Evolutionary conservation across 192 early-diverging fungal species (phyloP), one percentile per base, ranked within the genome.

Genomic region (Backusella mclennaniae): DNA sequence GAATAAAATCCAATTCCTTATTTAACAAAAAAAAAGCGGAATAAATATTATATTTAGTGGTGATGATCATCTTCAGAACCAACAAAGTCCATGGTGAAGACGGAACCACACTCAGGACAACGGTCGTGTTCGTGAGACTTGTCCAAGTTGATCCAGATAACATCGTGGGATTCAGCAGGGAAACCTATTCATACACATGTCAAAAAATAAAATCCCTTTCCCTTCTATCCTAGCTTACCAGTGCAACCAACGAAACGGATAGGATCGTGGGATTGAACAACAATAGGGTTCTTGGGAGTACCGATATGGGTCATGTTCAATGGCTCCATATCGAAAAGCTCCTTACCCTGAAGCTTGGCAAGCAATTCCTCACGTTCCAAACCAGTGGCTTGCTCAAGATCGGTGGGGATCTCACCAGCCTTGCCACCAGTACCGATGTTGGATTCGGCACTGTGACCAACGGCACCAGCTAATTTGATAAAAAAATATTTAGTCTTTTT

Each of bases 41-140:
- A 69, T 12, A n/a, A 23, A 36, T 39, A n/a, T 26, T 7, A 31
- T 41, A 7, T 63, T 63, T 80, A 80, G 74, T 84, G 83, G 73
- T 81, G 83, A 53, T 77, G 75, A 39, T 41, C 73, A 52, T 80
- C 73, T 38, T 82, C 77, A 71, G 77, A 39, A 76, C 73, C 76
- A 36, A 81, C 79, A 75, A 85, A 85, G 77, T 85, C 76, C 80
- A 92, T 84, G 83, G 93, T 91, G 85, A 82, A 95, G 67, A 87
- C 91, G 79, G 86, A 89, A 80, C 97, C 97, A 83, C 97, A 99
- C 86, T 97, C 92, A 39, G 93, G 94, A 91, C 97, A 99, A 79
- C 96, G 93, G 81, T 98, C 94, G 77, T 95, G 87, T 49, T 91
- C 91, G 77, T 92, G 89, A 67, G 78, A 44, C 79, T 91, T 84